phyloP scores from a whole-genome alignment of 495 filamentous ascomycete species.

The Penicillium bovifimosum region DNA sequence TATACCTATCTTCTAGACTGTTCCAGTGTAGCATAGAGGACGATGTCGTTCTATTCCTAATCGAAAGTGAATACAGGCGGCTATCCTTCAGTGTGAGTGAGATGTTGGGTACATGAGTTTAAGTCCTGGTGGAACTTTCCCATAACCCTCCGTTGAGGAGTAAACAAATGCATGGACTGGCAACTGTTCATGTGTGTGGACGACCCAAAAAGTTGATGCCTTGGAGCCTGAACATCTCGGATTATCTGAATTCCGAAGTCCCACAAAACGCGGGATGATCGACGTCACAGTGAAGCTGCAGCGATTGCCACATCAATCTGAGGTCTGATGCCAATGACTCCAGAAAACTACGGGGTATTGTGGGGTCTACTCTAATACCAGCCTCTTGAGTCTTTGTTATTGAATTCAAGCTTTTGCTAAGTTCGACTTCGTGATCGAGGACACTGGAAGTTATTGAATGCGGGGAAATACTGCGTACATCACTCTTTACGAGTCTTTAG shows the following conservation, averaged over 20 bases:
- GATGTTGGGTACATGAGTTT: no score
- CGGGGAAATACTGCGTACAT: slow-evolving; percentile 16
- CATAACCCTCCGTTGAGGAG: no score
- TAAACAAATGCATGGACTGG: no score
- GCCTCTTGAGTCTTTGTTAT: neutral
- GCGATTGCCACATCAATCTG: slow-evolving; percentile 2
- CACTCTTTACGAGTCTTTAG: slow-evolving; percentile 5
- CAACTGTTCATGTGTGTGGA: no score
- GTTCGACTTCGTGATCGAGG: neutral
- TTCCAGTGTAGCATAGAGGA: no score
- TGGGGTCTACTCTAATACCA: neutral
- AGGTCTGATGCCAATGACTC: neutral
- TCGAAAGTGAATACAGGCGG: no score
- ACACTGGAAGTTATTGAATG: neutral
- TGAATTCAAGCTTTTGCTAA: neutral
- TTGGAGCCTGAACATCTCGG: slow-evolving; percentile 16
- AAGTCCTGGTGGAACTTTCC: no score
- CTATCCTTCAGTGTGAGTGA: no score
- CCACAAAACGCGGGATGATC: slow-evolving; percentile 27
- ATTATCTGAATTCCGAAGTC: slow-evolving; percentile 13
- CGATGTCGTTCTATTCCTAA: no score
- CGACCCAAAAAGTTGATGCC: neutral
- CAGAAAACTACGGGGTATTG: neutral
- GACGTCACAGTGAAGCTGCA: slow-evolving; percentile 22
- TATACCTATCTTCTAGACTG: no score